These are phyloP conservation scores for Bacterosira constricta DNA, from an alignment of 108 stramenopile species.

Conservation along the genomic window DNA sequence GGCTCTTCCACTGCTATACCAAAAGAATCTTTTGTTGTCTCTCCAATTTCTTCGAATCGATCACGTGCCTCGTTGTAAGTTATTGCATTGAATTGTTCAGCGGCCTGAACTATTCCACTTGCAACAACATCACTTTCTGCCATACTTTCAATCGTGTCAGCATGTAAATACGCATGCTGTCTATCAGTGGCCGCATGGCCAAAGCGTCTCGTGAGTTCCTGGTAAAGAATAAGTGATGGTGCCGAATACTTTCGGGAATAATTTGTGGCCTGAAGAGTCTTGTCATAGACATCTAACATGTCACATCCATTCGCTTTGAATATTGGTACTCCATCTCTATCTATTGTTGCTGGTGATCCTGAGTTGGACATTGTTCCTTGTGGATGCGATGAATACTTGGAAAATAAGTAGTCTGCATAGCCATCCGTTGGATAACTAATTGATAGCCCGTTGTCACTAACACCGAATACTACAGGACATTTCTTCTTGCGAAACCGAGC, in stretches of 20 bases:
- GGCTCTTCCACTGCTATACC: constrained; percentile 67
- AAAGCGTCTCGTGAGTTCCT: constrained; percentile 72
- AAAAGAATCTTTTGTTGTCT: constrained; percentile 53
- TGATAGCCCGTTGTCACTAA: constrained; percentile 81
- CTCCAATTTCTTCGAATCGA: constrained; percentile 62
- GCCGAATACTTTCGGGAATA: constrained; percentile 63
- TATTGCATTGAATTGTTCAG: constrained; percentile 50
- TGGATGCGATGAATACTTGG: constrained; percentile 19
- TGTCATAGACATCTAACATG: constrained; percentile 72
- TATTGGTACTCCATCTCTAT: constrained; percentile 52
- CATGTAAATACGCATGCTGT: constrained; percentile 72
- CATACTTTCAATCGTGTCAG: constrained; percentile 45
- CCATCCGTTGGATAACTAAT: constrained; percentile 72
- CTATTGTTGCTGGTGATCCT: background rate
- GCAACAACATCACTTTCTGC: constrained; percentile 56
- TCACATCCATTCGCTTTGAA: constrained; percentile 69
- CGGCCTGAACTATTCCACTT: constrained; percentile 54
- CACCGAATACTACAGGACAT: constrained; percentile 82
- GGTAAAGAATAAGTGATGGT: constrained; percentile 69
- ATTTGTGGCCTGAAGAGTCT: constrained; percentile 58
- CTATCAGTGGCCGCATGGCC: constrained; percentile 91
- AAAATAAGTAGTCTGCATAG: constrained; percentile 62
- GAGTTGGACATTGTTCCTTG: background rate
- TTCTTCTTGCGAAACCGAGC: constrained; percentile 67
- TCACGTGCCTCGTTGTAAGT: constrained; percentile 55